A percentile compares a stretch with the other conserved stretches of the same genome.
Evolutionary conservation across 306 rosid genomes (phyloP).

Genomic region (Astragalus membranaceus): DNA sequence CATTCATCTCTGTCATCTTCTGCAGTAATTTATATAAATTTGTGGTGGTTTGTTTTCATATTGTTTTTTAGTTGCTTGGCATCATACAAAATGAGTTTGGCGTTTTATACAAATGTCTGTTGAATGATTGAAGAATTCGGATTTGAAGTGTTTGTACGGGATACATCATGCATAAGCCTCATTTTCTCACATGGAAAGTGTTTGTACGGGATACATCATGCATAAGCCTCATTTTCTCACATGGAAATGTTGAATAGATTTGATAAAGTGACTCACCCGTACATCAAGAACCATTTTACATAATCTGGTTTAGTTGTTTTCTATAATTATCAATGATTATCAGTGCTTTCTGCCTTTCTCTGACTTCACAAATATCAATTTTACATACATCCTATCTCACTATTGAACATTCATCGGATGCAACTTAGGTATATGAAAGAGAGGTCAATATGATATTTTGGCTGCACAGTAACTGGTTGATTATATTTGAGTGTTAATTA

Average conservation of each 20-base stretch:
- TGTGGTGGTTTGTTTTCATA: background rate
- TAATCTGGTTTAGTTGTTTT: background rate
- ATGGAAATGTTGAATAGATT: background rate
- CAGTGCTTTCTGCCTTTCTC: background rate
- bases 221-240: background rate
- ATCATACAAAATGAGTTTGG: background rate
- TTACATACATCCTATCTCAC: background rate
- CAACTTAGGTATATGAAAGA: background rate
- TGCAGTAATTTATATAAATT: background rate
- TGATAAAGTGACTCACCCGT: background rate
- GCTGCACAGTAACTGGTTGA: background rate
- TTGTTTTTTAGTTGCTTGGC: background rate
- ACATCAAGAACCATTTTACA: background rate
- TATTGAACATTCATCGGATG: background rate
- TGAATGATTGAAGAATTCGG: background rate
- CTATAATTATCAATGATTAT: background rate
- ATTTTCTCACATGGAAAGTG: background rate
- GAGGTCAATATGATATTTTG: background rate
- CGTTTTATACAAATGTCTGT: background rate
- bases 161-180: background rate
- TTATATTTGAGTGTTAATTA: background rate
- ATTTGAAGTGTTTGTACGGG: background rate
- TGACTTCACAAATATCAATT: background rate
- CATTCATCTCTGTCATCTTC: constrained; percentile 6
- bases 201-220: background rate